phyloP scores from a whole-genome alignment of 305 asterid genomes.

The Fraxinus sp. region DNA sequence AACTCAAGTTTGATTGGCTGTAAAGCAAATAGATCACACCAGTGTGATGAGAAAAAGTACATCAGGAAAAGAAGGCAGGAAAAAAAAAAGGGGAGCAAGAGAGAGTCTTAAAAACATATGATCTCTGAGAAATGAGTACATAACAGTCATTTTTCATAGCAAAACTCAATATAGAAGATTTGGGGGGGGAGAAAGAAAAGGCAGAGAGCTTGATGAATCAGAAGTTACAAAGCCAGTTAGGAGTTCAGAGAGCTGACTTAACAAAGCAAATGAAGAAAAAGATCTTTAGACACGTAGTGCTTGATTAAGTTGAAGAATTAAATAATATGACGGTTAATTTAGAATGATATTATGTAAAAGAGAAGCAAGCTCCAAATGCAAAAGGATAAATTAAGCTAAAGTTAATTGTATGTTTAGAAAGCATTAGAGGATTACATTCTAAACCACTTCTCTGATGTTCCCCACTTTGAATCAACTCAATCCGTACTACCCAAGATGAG shows the following conservation, averaged over 20 bases:
- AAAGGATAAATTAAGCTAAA: neutral
- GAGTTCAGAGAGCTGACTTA: neutral
- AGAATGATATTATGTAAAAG: neutral
- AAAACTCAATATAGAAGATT: conserved; percentile 14
- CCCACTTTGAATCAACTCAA: neutral
- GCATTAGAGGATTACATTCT: neutral
- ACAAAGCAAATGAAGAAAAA: neutral
- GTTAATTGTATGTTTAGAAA: conserved; percentile 10
- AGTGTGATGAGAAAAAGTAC: conserved; percentile 8
- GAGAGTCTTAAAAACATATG: neutral
- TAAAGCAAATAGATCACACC: conserved; percentile 26
- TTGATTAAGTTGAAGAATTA: neutral
- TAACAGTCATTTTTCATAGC: conserved; percentile 8
- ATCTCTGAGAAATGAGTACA: conserved; percentile 6
- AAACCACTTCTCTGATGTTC: neutral
- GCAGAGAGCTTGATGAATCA: conserved; percentile 4
- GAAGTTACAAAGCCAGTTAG: conserved; percentile 1
- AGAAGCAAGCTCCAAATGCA: conserved; percentile 11
- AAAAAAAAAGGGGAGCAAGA: neutral
- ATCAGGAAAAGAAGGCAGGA: neutral
- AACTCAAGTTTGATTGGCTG: conserved; percentile 96
- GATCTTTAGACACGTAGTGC: neutral
- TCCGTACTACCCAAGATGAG: neutral
- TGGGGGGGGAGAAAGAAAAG: neutral
- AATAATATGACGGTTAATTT: neutral